Evolutionary conservation across 768 basidiomycete genomes (phyloP).

Genomic region (Leccinellum luteum): DNA sequence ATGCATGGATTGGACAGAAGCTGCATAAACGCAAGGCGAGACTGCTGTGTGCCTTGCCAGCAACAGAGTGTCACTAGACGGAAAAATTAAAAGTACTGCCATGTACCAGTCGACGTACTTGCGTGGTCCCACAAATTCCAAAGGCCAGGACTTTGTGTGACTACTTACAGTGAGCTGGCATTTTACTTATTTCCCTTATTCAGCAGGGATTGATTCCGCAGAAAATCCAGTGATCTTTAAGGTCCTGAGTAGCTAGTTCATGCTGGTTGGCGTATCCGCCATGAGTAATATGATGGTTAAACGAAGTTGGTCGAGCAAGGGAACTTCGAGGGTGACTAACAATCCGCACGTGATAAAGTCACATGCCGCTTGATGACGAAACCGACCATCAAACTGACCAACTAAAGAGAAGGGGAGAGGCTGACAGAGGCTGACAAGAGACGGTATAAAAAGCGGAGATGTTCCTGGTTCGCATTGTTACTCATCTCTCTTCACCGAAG

Average conservation of each 20-base stretch:
- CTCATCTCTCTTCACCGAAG: constrained; percentile 7
- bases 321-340: neutral
- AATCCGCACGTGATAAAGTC: constrained; percentile 13
- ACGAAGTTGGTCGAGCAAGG: neutral
- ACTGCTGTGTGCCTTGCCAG: neutral
- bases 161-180: no score
- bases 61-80: neutral
- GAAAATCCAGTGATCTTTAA: neutral
- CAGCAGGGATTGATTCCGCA: neutral
- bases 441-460: constrained; percentile 21
- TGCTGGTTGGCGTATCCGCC: neutral
- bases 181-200: no score
- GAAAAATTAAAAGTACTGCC: neutral
- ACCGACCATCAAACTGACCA: neutral
- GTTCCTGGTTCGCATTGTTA: constrained; percentile 1
- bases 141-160: no score
- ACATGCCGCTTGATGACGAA: constrained; percentile 6
- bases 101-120: neutral
- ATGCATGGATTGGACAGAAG: neutral
- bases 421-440: constrained; percentile 14
- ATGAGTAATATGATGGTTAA: neutral
- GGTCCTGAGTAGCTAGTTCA: neutral
- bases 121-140: no score
- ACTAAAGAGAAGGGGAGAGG: neutral
- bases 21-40: neutral